Conservation (phyloP, 2,329 filamentous ascomycete genomes). For the Clonostachys rosea region DNA sequence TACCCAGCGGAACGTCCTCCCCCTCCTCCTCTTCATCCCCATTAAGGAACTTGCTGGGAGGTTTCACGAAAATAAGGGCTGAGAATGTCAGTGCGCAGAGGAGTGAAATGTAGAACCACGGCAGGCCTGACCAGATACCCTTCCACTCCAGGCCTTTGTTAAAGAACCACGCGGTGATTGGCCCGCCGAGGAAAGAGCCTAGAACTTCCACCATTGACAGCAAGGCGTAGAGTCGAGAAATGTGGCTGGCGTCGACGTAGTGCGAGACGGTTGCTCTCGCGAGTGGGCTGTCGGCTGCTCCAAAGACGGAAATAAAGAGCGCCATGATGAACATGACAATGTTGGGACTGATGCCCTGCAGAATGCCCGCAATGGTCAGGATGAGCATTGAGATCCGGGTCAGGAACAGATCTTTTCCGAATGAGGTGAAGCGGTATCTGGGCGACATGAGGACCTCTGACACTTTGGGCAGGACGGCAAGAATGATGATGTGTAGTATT, state of each 20-base stretch:
- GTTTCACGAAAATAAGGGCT: conserved; percentile 19
- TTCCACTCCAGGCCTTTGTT: conserved; percentile 24
- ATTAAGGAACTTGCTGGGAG: conserved; percentile 13
- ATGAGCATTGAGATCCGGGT: conserved; percentile 23
- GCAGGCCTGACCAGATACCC: conserved; percentile 28
- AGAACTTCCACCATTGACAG: conserved; percentile 31
- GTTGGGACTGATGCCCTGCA: conserved; percentile 25
- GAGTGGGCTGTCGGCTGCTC: conserved; percentile 29
- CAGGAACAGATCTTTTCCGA: conserved; percentile 29
- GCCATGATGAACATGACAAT: conserved; percentile 27
- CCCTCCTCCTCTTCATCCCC: conserved; percentile 7
- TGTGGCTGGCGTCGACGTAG: conserved; percentile 27
- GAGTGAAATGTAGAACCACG: conserved; percentile 30
- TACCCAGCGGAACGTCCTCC: conserved; percentile 1
- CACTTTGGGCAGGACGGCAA: conserved; percentile 26
- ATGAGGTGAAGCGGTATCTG: conserved; percentile 24
- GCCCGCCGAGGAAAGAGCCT: conserved; percentile 32
- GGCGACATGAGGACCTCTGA: conserved; percentile 21
- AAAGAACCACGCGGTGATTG: conserved; percentile 31
- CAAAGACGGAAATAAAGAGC: conserved; percentile 27
- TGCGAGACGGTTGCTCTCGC: conserved; percentile 32
- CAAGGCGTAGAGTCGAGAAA: conserved; percentile 33
- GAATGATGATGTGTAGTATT: conserved; percentile 27
- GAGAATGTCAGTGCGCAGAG: conserved; percentile 18
- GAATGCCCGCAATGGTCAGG: conserved; percentile 20